Base-by-base conservation (phyloP, 2,329 filamentous ascomycete species). In the Neocatenulostroma microsporum region DNA sequence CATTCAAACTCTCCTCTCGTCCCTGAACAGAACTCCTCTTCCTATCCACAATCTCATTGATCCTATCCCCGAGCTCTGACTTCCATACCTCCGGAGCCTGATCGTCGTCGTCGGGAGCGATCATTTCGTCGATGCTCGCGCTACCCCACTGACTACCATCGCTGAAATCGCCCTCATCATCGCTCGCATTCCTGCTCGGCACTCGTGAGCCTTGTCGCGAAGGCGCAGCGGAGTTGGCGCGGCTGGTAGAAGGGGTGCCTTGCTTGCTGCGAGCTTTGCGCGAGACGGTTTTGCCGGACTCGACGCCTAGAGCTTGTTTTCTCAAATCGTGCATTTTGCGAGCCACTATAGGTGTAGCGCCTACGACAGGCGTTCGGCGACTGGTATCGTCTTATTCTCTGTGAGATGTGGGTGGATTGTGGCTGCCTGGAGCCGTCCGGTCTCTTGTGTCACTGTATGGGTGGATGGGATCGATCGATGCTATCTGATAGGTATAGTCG, bases 21-120 rank as follows among this genome's bases (percentile, higher is more conserved):
- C 78, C 76, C 44, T 83, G 75, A 17, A 72, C 74, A 47, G 79
- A 86, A 60, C 80, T 85, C 47, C 81, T 78, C 69, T 93, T 94
- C 51, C 84, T 79, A 49, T 84, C 77, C 37, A 81, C 69, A 19
- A 94, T 74, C 48, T 83, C 78, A 30, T 80, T 70, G 45, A 93
- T 78, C 40, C 80, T 74, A 44, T 79, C 73, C 19, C 71, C 67
- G 21, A 88, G 63, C 39, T 76, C 72, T 12, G 74, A 63, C 30
- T 77, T 72, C 73, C 82, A 84, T 14, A 66, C 66, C 18, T 71
- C 70, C n/a, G n/a, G n/a, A n/a, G n/a, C n/a, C 33, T 69, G 62
- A 10, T 62, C 59, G 14, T 68, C 58, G 18, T 70, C 66, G 7
- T 73, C 70, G 7, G 64, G 63, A 29, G 69, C 65, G 32, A 72